Conservation (phyloP, 2,329 filamentous ascomycete species). For the Plenodomus lindquistii region DNA sequence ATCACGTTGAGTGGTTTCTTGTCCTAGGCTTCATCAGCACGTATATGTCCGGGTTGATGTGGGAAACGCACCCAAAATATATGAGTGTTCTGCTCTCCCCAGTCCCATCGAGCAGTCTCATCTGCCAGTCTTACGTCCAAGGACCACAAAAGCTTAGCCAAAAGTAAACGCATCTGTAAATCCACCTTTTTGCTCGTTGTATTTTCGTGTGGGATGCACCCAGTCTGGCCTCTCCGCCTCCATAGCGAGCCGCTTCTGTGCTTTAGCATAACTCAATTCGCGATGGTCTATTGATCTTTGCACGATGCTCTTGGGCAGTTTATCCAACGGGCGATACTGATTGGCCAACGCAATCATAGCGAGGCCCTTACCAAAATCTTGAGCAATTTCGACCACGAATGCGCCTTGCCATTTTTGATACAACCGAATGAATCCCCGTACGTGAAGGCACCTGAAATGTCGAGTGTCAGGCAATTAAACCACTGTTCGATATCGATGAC, state of each 20-base stretch:
- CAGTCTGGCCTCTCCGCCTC: constrained; percentile 30
- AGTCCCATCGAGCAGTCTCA: constrained; percentile 18
- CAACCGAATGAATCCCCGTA: constrained; percentile 56
- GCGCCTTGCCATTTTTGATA: constrained; percentile 39
- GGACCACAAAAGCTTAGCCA: constrained; percentile 46
- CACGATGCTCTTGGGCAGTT: constrained; percentile 22
- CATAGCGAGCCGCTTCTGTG: constrained; percentile 24
- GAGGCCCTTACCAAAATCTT: constrained; percentile 33
- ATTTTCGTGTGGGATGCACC: constrained; percentile 30
- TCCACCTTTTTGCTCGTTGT: constrained; percentile 23
- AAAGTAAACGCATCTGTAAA: constrained; percentile 40
- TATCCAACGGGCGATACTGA: constrained; percentile 29
- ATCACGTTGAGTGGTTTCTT: constrained; percentile 15
- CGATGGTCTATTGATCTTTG: constrained; percentile 28
- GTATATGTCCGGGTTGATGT: neutral
- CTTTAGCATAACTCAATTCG: constrained; percentile 26
- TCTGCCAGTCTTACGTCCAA: constrained; percentile 39
- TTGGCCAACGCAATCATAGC: constrained; percentile 34
- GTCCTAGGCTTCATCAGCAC: constrained; percentile 1
- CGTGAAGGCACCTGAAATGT: constrained; percentile 51
- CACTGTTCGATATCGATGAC: constrained; percentile 21
- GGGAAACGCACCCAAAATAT: constrained; percentile 23
- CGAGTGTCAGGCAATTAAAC: constrained; percentile 28
- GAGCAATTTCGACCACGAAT: constrained; percentile 44
- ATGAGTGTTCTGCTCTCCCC: constrained; percentile 27